Conservation (phyloP, 176 grass and related monocot species). For the Cenchrus americanus region DNA sequence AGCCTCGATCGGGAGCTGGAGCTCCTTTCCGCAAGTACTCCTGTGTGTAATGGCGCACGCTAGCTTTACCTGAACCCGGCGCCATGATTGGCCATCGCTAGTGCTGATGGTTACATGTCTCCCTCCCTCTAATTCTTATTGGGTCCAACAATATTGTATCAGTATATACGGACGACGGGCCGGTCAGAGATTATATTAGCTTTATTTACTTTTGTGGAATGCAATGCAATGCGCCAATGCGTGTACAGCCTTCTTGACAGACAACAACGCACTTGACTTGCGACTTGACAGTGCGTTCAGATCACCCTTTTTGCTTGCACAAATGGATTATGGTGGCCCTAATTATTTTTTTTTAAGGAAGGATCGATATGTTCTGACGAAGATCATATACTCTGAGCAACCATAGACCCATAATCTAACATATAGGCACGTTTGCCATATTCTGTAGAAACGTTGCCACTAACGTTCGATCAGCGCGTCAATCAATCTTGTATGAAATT, state of each 20-base stretch:
- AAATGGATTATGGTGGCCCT: neutral
- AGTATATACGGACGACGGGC: neutral
- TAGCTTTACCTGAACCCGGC: neutral
- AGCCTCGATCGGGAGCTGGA: neutral
- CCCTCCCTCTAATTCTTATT: neutral
- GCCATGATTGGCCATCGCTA: neutral
- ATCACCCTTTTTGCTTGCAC: neutral
- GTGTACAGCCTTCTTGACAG: too few species aligned
- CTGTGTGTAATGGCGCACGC: neutral
- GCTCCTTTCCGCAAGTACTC: neutral
- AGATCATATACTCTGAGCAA: neutral
- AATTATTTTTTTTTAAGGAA: neutral
- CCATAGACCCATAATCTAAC: neutral
- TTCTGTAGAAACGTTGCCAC: too few species aligned
- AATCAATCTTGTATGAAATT: neutral
- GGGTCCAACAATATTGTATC: neutral
- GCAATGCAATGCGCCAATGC: too few species aligned
- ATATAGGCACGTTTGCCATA: neutral
- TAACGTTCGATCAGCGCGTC: too few species aligned
- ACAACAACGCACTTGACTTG: too few species aligned
- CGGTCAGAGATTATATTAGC: too few species aligned
- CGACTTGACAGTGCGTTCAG: neutral
- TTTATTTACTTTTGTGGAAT: too few species aligned
- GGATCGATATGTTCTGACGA: neutral
- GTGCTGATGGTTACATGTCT: conserved; percentile 13